Percentiles rank a stretch among this genome's conserved stretches.
Evolutionary conservation across 2,329 filamentous ascomycete species (phyloP).

Genomic region (Sphaceloma murrayae): DNA sequence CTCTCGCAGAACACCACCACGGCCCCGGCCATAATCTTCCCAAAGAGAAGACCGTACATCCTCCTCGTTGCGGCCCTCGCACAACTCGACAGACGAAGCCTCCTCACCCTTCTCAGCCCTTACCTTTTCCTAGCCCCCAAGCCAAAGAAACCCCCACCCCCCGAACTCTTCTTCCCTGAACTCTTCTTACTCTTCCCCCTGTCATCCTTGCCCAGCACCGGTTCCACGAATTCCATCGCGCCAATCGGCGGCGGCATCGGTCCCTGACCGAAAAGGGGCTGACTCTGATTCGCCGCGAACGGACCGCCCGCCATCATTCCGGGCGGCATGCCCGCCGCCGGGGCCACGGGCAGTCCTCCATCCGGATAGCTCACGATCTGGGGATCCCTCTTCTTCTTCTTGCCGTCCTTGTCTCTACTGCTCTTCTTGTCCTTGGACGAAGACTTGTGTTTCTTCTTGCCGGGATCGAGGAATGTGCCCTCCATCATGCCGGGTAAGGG

Average conservation of each 20-base stretch:
- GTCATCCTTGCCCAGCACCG: conserved; percentile 10
- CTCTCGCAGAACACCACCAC: too few relatives aligned
- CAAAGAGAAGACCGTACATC: too few relatives aligned
- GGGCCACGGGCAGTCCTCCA: neutral
- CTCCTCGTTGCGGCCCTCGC: too few relatives aligned
- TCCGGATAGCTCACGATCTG: conserved; percentile 1
- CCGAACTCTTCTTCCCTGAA: neutral
- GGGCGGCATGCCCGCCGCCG: neutral
- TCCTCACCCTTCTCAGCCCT: too few relatives aligned
- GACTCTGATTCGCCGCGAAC: neutral
- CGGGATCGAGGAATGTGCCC: neutral
- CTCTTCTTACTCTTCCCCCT: conserved; percentile 8
- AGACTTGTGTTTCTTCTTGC: conserved; percentile 12
- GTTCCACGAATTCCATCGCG: neutral
- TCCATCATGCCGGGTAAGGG: conserved; percentile 14
- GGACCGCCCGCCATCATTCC: neutral
- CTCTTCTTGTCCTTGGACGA: conserved; percentile 1
- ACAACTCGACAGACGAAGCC: too few relatives aligned
- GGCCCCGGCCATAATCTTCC: too few relatives aligned
- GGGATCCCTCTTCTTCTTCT: neutral
- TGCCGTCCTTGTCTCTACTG: neutral
- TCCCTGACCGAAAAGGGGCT: conserved; percentile 1
- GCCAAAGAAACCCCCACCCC: conserved; percentile 2
- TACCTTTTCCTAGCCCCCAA: conserved; percentile 3
- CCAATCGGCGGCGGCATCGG: conserved; percentile 1